Percentiles rank a stretch among this genome's conserved stretches.
These are phyloP conservation scores for Blumeria hordei DNA, from an alignment of 2,329 filamentous ascomycete genomes.

Conservation along the genomic window DNA sequence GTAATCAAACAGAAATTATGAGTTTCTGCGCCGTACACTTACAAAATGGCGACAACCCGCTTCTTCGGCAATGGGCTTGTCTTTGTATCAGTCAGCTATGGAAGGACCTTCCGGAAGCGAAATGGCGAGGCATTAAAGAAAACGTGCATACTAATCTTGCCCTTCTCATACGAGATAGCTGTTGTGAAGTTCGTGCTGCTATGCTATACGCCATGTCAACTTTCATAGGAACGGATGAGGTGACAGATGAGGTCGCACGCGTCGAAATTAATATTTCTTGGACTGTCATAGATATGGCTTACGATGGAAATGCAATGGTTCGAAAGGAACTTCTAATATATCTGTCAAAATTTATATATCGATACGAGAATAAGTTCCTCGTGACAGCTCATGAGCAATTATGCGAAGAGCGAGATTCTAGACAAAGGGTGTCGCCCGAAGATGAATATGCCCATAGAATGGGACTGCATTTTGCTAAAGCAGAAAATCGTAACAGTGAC, in stretches of 20 bases:
- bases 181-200: constrained; percentile 77
- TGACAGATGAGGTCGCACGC: constrained; percentile 73
- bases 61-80: constrained; percentile 87
- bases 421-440: constrained; percentile 28
- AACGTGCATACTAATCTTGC: constrained; percentile 58
- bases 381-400: constrained; percentile 84
- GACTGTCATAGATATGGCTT: constrained; percentile 72
- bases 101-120: constrained; percentile 74
- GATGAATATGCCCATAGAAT: constrained; percentile 34
- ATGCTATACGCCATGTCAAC: constrained; percentile 86
- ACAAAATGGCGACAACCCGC: constrained; percentile 61
- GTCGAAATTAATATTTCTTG: constrained; percentile 81
- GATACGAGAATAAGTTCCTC: constrained; percentile 79
- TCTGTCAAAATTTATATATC: constrained; percentile 70
- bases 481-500: constrained; percentile 29
- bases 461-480: constrained; percentile 35
- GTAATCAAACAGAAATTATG: constrained; percentile 75
- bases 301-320: constrained; percentile 84
- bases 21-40: constrained; percentile 67
- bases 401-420: constrained; percentile 53
- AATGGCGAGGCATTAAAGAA: constrained; percentile 84
- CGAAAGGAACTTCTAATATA: constrained; percentile 84
- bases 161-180: constrained; percentile 58
- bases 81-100: constrained; percentile 89
- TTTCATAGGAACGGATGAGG: constrained; percentile 77